Conservation (phyloP, 495 filamentous ascomycete species). For the Penicillium chermesinum region DNA sequence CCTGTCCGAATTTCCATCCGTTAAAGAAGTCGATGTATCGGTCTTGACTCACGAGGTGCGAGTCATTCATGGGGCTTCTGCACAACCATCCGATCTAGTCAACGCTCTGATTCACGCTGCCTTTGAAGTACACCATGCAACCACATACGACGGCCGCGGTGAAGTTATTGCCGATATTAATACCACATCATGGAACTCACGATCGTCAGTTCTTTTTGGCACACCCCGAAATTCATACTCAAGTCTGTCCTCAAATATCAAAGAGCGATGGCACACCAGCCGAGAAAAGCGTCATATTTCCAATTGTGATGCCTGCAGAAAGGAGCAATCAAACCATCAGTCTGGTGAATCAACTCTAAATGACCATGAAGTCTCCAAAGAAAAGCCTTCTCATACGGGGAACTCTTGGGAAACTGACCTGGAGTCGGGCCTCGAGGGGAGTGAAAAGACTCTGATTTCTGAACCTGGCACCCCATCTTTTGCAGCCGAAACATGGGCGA, state of each 20-base stretch:
- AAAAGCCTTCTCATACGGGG: slow-evolving; percentile 11
- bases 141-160: slow-evolving; percentile 32
- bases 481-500: not conserved
- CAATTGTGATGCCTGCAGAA: slow-evolving; percentile 47
- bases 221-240: slow-evolving; percentile 20
- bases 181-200: slow-evolving; percentile 27
- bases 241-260: slow-evolving; percentile 21
- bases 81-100: slow-evolving; percentile 31
- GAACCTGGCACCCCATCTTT: not conserved
- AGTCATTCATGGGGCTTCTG: slow-evolving; percentile 28
- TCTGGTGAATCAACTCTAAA: slow-evolving; percentile 7
- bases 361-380: slow-evolving; percentile 3
- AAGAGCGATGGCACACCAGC: slow-evolving; percentile 18
- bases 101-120: slow-evolving; percentile 41
- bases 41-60: slow-evolving; percentile 43
- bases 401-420: not conserved
- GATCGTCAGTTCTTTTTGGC: slow-evolving; percentile 20
- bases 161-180: slow-evolving; percentile 30
- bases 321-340: slow-evolving; percentile 25
- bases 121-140: slow-evolving; percentile 47
- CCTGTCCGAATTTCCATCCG: slow-evolving; percentile 29
- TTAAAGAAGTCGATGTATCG: slow-evolving; percentile 39
- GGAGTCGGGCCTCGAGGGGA: not conserved
- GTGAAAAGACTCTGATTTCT: not conserved
- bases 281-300: slow-evolving; percentile 33